phyloP scores from a whole-genome alignment of 2,329 filamentous ascomycete species.

The Macrophomina pseudophaseolina region DNA sequence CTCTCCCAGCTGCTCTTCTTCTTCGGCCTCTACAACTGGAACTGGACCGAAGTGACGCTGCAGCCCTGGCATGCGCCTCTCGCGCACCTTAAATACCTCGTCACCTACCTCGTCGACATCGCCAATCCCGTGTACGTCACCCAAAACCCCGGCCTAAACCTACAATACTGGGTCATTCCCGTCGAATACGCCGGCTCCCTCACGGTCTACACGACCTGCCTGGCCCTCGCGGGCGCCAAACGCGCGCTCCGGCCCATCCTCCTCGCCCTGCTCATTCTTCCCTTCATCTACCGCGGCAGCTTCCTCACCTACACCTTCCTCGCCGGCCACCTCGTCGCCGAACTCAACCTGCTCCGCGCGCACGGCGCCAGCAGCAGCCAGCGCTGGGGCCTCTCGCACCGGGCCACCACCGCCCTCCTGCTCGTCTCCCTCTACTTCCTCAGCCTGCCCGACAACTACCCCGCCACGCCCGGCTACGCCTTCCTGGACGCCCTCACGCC shows the following conservation, averaged over 20 bases:
- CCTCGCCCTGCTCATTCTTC: neutral
- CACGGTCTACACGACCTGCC: slow-evolving; percentile 8
- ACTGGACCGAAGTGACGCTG: neutral
- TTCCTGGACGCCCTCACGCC: slow-evolving; percentile 56
- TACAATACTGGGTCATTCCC: slow-evolving; percentile 27
- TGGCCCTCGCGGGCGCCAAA: slow-evolving; percentile 13
- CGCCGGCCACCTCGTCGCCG: slow-evolving; percentile 15
- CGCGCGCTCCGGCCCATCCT: neutral
- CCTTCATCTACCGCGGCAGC: neutral
- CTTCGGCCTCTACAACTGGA: slow-evolving; percentile 10
- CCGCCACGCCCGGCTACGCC: slow-evolving; percentile 57
- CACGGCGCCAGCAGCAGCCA: too few species aligned
- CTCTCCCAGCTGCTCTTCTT: slow-evolving; percentile 29
- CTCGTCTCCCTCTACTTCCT: slow-evolving; percentile 56
- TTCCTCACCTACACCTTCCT: slow-evolving; percentile 25
- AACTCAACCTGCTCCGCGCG: neutral
- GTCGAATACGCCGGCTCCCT: slow-evolving; percentile 25
- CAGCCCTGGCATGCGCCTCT: neutral
- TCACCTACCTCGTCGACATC: slow-evolving; percentile 16
- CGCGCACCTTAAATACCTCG: neutral
- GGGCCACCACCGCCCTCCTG: slow-evolving; percentile 41
- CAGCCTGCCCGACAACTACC: slow-evolving; percentile 47
- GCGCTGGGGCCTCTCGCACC: neutral
- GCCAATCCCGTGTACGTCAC: neutral
- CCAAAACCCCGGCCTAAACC: slow-evolving; percentile 18